Percentiles rank a stretch among this genome's conserved stretches.
Conservation (phyloP, 345 rosid species). For the Ricinus communis region DNA sequence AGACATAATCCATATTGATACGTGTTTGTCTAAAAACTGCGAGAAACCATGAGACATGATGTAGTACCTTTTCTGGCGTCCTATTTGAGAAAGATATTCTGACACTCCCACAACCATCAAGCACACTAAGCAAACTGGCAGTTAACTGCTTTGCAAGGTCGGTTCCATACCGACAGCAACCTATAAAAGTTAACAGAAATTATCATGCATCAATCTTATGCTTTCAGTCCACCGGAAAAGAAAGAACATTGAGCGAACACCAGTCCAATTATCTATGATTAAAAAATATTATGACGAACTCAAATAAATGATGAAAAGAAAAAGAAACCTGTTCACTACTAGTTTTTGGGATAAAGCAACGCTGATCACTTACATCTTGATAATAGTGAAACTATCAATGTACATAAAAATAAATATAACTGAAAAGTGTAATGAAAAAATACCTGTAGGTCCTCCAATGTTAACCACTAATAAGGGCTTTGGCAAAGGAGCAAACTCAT, state of each 20-base stretch:
- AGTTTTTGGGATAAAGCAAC: neutral
- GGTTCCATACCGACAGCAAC: slow-evolving; percentile 76
- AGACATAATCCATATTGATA: neutral
- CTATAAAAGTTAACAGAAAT: slow-evolving; percentile 34
- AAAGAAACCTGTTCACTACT: neutral
- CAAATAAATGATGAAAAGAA: neutral
- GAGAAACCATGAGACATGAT: slow-evolving; percentile 10
- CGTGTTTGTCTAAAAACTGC: neutral
- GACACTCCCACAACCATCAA: slow-evolving; percentile 75
- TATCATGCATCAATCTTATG: slow-evolving; percentile 9
- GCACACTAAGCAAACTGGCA: slow-evolving; percentile 52
- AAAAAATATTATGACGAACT: neutral
- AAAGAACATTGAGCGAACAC: neutral
- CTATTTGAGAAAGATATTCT: slow-evolving; percentile 76
- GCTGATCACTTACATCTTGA: neutral
- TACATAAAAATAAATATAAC: neutral
- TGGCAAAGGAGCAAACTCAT: slow-evolving; percentile 83
- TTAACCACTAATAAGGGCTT: slow-evolving; percentile 92
- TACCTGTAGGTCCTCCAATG: slow-evolving; percentile 90
- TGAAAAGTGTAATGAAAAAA: slow-evolving; percentile 20
- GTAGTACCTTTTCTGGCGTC: slow-evolving; percentile 80
- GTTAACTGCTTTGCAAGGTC: slow-evolving; percentile 85
- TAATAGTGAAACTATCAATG: neutral
- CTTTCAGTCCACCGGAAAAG: slow-evolving; percentile 1
- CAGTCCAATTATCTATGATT: neutral